Base-by-base conservation (phyloP, 2,329 filamentous ascomycete species). In the Cercospora brassicicola region DNA sequence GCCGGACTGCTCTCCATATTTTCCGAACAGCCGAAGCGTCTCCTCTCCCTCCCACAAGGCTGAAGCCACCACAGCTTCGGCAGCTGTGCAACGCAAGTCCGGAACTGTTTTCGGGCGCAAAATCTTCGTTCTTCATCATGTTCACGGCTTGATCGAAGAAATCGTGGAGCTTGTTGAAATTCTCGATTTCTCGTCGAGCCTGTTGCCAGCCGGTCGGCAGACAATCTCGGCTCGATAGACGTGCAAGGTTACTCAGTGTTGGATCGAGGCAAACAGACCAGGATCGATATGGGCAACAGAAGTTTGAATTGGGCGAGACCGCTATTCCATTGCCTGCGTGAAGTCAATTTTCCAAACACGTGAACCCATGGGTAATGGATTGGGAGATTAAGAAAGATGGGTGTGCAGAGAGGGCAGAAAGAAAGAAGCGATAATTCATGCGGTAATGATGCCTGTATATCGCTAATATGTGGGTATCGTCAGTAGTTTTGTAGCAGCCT, bases 381-480 rank as follows among this genome's bases (percentile, higher is more conserved):
- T 11, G 36, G 36, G 36, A n/a, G n/a, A 39, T 39, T 20, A 20
- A n/a, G n/a, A 51, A 18, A 51, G n/a, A 51, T 23, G 18, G 10
- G 20, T 20, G 20, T 23, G 18, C 18, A 13, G 9, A 23, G 18
- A 2, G 3, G 3, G 45, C 11, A 23, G 15, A n/a, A 51, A 11
- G 10, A 13, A 13, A 10, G 20, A 51, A 23, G 18, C 10, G 11
- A 39, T 23, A 20, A 51, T 18, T 9, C 8, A 15, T 20, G 45
- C n/a, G n/a, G 18, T 23, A 51, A 51, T 20, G 11, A 56, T 56
- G 53, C 53, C 13, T 56, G 15, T n/a, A 56, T 31, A 56, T 31
- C 26, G n/a, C 31, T 56, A 56, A 30, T 15, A 7, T 7, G 13
- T 56, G 61, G 61, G 61, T 64, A 64, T 64, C 61, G 23, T 56